These are phyloP conservation scores for Backusella liffmaniae DNA, from an alignment of 192 early-diverging fungal species.

Conservation along the genomic window DNA sequence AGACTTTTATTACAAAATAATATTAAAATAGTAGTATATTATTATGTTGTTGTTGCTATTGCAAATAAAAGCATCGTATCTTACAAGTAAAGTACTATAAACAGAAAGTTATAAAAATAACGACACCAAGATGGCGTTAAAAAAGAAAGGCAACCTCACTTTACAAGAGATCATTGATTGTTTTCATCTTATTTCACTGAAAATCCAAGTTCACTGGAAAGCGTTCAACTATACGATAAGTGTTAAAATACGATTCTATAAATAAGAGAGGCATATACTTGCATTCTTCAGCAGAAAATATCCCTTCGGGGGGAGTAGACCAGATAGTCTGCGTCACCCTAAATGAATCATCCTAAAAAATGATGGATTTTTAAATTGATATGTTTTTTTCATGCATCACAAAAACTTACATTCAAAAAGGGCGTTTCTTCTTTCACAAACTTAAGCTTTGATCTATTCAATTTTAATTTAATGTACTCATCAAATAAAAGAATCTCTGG, in stretches of 20 bases:
- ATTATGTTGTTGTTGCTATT: no score
- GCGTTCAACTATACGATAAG: neutral
- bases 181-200: neutral
- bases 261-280: neutral
- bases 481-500: constrained; percentile 80
- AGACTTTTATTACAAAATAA: no score
- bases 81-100: no score
- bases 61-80: no score
- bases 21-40: no score
- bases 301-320: constrained; percentile 14
- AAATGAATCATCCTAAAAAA: constrained; percentile 28
- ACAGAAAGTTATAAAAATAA: no score
- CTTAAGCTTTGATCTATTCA: constrained; percentile 73
- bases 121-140: no score
- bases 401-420: constrained; percentile 49
- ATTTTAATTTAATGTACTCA: constrained; percentile 77
- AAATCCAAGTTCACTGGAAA: neutral
- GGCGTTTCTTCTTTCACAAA: constrained; percentile 67
- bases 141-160: no score
- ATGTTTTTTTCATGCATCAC: neutral
- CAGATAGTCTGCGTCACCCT: constrained; percentile 29
- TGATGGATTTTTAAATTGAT: neutral
- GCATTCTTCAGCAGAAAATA: neutral
- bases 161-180: no score
- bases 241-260: neutral